Evolutionary conservation across 2,329 filamentous ascomycete genomes (phyloP).

Genomic region (Fusarium anguioides): DNA sequence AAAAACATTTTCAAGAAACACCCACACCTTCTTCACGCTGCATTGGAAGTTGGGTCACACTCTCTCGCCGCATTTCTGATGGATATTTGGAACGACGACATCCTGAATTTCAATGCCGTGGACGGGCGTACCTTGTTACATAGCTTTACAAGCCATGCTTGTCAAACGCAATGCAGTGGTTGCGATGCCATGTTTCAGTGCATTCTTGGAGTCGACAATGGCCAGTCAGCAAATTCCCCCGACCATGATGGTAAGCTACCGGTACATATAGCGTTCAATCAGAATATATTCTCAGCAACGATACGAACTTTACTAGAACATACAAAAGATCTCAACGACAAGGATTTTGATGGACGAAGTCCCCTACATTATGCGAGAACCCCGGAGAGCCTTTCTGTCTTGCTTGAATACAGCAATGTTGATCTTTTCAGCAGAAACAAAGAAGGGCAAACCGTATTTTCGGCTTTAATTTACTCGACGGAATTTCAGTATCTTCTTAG

Average conservation of each 20-base stretch:
- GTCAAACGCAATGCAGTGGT: too few species aligned
- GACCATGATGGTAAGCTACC: rapidly evolving
- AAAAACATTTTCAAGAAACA: rapidly evolving
- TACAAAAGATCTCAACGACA: rapidly evolving
- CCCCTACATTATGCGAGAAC: rapidly evolving
- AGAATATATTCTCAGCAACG: rapidly evolving
- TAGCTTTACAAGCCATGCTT: too few species aligned
- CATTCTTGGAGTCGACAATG: not conserved
- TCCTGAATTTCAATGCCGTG: too few species aligned
- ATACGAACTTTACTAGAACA: rapidly evolving
- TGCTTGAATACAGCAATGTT: rapidly evolving
- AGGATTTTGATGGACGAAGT: rapidly evolving
- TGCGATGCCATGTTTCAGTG: not conserved
- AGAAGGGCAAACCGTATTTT: not conserved
- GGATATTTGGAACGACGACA: too few species aligned
- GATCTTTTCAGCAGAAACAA: not conserved
- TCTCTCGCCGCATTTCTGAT: not conserved
- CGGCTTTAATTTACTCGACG: not conserved
- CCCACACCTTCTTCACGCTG: rapidly evolving
- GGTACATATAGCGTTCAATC: rapidly evolving
- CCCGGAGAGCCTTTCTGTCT: rapidly evolving
- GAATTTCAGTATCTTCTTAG: too few species aligned
- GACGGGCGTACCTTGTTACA: too few species aligned
- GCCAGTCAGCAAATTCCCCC: rapidly evolving
- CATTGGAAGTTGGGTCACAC: too few species aligned